These are phyloP conservation scores for Ilex asprella DNA, from an alignment of 257 asterid genomes.

Conservation along the genomic window DNA sequence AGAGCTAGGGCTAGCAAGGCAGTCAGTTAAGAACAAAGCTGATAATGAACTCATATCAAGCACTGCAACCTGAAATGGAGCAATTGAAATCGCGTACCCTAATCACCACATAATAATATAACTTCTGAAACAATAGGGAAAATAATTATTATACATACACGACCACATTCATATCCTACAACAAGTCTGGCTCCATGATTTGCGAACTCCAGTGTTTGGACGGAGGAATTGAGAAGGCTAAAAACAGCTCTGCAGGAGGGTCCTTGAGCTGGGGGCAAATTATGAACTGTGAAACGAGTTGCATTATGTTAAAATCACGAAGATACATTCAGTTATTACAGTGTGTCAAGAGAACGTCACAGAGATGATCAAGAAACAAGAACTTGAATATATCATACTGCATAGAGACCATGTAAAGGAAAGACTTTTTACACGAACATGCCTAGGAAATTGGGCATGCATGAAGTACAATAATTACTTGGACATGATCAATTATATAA, in stretches of 20 bases:
- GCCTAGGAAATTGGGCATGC: too few relatives aligned
- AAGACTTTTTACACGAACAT: too few relatives aligned
- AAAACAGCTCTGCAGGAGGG: slow-evolving; percentile 64
- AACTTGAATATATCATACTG: too few relatives aligned
- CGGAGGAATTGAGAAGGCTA: slow-evolving; percentile 47
- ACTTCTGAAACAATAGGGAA: slow-evolving; percentile 11
- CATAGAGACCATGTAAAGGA: too few relatives aligned
- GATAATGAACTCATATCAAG: slow-evolving; percentile 63
- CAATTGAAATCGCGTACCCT: slow-evolving; percentile 7
- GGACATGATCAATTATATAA: not conserved
- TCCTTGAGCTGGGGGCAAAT: slow-evolving; percentile 50
- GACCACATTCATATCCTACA: slow-evolving; percentile 64
- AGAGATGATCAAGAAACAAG: too few relatives aligned
- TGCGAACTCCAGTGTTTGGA: slow-evolving; percentile 54
- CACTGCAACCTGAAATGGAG: slow-evolving; percentile 68
- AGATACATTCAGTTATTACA: not conserved
- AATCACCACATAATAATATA: not conserved
- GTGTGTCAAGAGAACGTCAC: too few relatives aligned
- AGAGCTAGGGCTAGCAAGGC: slow-evolving; percentile 30
- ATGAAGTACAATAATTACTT: not conserved
- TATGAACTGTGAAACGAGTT: slow-evolving; percentile 44
- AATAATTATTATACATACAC: slow-evolving; percentile 36
- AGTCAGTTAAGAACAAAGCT: slow-evolving; percentile 47
- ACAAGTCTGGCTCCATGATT: slow-evolving; percentile 56
- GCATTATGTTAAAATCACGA: slow-evolving; percentile 14